A percentile compares a stretch with the other conserved stretches of the same genome.
phyloP scores from a whole-genome alignment of 1,139 yeast species.

The Yamadazyma membranifaciens region DNA sequence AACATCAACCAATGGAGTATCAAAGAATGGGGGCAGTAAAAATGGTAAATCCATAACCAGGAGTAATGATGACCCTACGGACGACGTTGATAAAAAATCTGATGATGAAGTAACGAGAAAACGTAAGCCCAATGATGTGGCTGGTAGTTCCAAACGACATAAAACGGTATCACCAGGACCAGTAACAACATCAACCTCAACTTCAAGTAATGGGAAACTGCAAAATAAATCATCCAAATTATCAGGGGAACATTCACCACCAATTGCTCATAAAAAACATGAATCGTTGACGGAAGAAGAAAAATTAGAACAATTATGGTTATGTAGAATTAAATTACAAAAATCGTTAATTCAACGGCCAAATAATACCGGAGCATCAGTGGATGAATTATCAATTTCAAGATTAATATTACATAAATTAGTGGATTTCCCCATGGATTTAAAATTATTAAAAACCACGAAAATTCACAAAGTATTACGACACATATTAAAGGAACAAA shows the following conservation, averaged over 20 bases:
- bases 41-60: not conserved
- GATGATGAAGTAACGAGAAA: slow-evolving; percentile 15
- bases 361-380: slow-evolving; percentile 44
- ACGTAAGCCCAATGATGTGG: slow-evolving; percentile 4
- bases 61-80: slow-evolving; percentile 4
- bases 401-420: slow-evolving; percentile 51
- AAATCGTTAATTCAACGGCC: slow-evolving; percentile 45
- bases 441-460: slow-evolving; percentile 51
- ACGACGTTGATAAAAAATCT: slow-evolving; percentile 13
- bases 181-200: not conserved
- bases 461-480: slow-evolving; percentile 55
- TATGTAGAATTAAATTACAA: slow-evolving; percentile 47
- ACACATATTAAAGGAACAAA: slow-evolving; percentile 43
- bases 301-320: slow-evolving; percentile 47
- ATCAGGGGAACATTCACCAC: not conserved
- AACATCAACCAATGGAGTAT: no score
- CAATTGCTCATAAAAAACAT: slow-evolving; percentile 3
- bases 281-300: slow-evolving; percentile 28
- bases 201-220: not conserved
- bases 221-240: not conserved
- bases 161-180: slow-evolving; percentile 18
- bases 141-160: slow-evolving; percentile 12
- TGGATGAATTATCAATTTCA: slow-evolving; percentile 55
- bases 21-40: not conserved
- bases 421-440: slow-evolving; percentile 51